These are phyloP conservation scores for Cladophialophora psammophila DNA, from an alignment of 2,329 filamentous ascomycete genomes.

Conservation along the genomic window DNA sequence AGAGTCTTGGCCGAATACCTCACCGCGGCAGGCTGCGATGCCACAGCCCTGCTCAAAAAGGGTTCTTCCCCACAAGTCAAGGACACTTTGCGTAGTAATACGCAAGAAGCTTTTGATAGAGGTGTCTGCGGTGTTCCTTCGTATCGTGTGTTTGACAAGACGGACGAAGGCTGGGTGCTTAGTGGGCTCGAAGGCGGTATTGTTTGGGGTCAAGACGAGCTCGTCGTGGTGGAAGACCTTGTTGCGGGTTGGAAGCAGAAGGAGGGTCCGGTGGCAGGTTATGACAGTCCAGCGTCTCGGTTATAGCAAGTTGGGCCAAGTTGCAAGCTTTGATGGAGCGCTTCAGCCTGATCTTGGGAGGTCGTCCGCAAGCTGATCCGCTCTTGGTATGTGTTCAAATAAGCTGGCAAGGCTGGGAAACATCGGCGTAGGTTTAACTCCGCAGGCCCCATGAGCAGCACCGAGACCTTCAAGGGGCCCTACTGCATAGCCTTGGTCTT, in stretches of 20 bases:
- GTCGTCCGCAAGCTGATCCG: too few species aligned
- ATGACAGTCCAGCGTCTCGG: not conserved
- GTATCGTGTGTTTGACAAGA: conserved; percentile 29
- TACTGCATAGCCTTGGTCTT: too few species aligned
- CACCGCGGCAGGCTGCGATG: conserved; percentile 28
- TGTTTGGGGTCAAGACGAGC: conserved; percentile 34
- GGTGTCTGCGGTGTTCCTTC: conserved; percentile 33
- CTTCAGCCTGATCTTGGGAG: too few species aligned
- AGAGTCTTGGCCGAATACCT: conserved; percentile 23
- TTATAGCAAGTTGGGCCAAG: not conserved
- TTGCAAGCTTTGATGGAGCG: too few species aligned
- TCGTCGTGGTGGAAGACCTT: conserved; percentile 28
- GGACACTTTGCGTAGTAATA: conserved; percentile 18
- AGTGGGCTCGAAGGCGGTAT: conserved; percentile 24
- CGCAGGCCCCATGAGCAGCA: too few species aligned
- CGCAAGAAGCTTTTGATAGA: conserved; percentile 24
- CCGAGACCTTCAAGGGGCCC: too few species aligned
- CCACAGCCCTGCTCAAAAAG: conserved; percentile 6
- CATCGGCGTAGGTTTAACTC: too few species aligned
- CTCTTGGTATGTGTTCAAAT: too few species aligned
- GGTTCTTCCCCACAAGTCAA: conserved; percentile 27
- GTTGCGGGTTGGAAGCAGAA: conserved; percentile 30
- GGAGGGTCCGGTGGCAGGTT: not conserved
- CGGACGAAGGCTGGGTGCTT: conserved; percentile 5
- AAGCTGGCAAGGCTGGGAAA: too few species aligned